A percentile compares a stretch with the other conserved stretches of the same genome.
Evolutionary conservation across 148 eudicot genomes (phyloP).

Genomic region (Silene uniflora): DNA sequence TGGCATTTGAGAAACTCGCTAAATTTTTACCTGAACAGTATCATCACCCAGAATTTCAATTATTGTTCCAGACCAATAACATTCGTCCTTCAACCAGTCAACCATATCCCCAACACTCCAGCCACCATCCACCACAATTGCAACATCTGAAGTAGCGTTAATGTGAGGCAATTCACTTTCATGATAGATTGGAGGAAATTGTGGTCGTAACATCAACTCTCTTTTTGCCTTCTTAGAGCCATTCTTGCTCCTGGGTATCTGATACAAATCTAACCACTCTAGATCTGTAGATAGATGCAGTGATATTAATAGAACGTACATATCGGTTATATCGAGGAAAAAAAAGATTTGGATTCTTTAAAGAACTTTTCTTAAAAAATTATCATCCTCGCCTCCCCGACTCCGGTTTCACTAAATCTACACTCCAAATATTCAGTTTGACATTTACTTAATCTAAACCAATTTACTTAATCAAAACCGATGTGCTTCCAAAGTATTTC

Average conservation of each 20-base stretch:
- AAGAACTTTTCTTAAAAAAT: too few species aligned
- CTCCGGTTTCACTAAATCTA: too few species aligned
- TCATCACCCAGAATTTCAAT: slow-evolving; percentile 43
- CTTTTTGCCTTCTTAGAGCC: slow-evolving; percentile 24
- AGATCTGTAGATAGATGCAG: slow-evolving; percentile 37
- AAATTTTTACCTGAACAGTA: slow-evolving; percentile 49
- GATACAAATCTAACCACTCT: slow-evolving; percentile 42
- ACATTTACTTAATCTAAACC: too few species aligned
- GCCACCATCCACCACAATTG: slow-evolving; percentile 41
- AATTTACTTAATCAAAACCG: too few species aligned
- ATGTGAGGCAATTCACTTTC: slow-evolving; percentile 41
- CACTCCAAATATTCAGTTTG: too few species aligned
- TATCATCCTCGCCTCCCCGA: too few species aligned
- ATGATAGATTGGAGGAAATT: slow-evolving; percentile 48
- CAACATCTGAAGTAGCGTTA: slow-evolving; percentile 38
- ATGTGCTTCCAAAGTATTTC: too few species aligned
- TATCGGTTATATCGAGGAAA: too few species aligned
- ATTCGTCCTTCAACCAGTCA: slow-evolving; percentile 56
- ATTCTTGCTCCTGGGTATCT: slow-evolving; percentile 22
- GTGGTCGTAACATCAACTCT: slow-evolving; percentile 71
- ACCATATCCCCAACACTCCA: slow-evolving; percentile 83
- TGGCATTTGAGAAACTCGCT: neutral
- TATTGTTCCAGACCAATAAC: slow-evolving; percentile 68
- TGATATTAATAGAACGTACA: neutral
- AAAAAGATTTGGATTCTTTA: too few species aligned